These are phyloP conservation scores for Colletotrichum abscissum DNA, from an alignment of 2,329 filamentous ascomycete species.

Conservation along the genomic window DNA sequence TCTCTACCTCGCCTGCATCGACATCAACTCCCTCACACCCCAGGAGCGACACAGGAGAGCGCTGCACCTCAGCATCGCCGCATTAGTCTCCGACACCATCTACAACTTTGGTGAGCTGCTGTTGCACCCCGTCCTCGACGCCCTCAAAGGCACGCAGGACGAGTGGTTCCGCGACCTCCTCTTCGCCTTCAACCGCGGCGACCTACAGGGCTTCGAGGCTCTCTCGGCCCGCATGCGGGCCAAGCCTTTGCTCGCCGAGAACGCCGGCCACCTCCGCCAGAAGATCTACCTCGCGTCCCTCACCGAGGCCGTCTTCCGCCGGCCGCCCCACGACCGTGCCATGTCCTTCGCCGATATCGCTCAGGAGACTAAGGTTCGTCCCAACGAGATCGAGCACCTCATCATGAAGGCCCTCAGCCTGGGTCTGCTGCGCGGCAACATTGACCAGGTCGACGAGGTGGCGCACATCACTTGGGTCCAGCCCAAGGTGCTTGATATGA, in stretches of 20 bases:
- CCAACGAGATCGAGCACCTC: conserved; percentile 94
- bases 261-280: conserved; percentile 88
- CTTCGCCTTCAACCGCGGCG: conserved; percentile 96
- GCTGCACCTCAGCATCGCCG: conserved; percentile 92
- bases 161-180: conserved; percentile 95
- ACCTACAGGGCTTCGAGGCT: conserved; percentile 86
- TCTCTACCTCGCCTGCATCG: conserved; percentile 96
- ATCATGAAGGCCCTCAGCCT: conserved; percentile 99
- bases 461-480: conserved; percentile 99
- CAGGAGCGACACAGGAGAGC: conserved; percentile 85
- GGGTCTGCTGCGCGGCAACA: conserved; percentile 88
- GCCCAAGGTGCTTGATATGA: conserved; percentile 96
- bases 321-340: conserved; percentile 92
- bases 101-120: conserved; percentile 99
- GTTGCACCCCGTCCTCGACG: conserved; percentile 93
- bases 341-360: conserved; percentile 93
- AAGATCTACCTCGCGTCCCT: conserved; percentile 98
- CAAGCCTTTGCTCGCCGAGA: conserved; percentile 81
- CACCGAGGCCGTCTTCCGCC: conserved; percentile 95
- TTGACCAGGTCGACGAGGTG: conserved; percentile 95
- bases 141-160: conserved; percentile 77
- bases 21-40: conserved; percentile 78
- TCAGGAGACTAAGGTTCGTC: conserved; percentile 90
- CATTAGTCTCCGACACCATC: conserved; percentile 92
- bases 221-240: conserved; percentile 84